These are phyloP conservation scores for Didymella lethalis DNA, from an alignment of 2,329 filamentous ascomycete genomes.

Conservation along the genomic window DNA sequence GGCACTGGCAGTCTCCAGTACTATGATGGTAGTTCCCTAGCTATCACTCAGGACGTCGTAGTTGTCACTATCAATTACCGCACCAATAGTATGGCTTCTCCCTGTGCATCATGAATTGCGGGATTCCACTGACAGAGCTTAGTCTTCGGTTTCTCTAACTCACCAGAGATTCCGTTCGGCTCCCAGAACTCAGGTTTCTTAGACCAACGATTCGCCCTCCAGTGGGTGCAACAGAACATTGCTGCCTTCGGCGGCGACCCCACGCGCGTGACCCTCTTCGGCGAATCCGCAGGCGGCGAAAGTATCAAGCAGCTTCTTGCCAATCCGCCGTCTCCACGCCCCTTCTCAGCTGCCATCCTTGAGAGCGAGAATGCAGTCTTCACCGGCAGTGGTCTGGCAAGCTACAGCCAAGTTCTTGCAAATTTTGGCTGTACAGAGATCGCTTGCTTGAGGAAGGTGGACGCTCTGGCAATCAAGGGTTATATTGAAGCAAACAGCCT, in stretches of 20 bases:
- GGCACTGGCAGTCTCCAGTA: slow-evolving; percentile 26
- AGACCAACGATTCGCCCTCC: slow-evolving; percentile 61
- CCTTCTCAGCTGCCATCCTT: slow-evolving; percentile 37
- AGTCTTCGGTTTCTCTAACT: slow-evolving; percentile 37
- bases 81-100: slow-evolving; percentile 27
- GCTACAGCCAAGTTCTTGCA: slow-evolving; percentile 19
- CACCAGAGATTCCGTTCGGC: slow-evolving; percentile 29
- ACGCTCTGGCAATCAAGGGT: slow-evolving; percentile 14
- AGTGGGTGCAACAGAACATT: slow-evolving; percentile 62
- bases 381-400: slow-evolving; percentile 14
- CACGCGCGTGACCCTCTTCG: slow-evolving; percentile 57
- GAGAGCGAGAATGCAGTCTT: slow-evolving; percentile 27
- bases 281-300: slow-evolving; percentile 36
- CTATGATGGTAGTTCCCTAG: slow-evolving; percentile 38
- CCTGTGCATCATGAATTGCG: neutral
- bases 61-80: slow-evolving; percentile 40
- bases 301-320: slow-evolving; percentile 33
- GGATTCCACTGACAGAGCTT: neutral
- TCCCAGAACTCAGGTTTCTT: slow-evolving; percentile 60
- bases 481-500: slow-evolving; percentile 22
- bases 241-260: slow-evolving; percentile 57
- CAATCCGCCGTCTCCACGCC: slow-evolving; percentile 25
- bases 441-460: slow-evolving; percentile 15
- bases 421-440: slow-evolving; percentile 23
- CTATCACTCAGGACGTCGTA: slow-evolving; percentile 34